Base-by-base conservation (phyloP, 1,139 yeast species). In the Nadsonia commutata region DNA sequence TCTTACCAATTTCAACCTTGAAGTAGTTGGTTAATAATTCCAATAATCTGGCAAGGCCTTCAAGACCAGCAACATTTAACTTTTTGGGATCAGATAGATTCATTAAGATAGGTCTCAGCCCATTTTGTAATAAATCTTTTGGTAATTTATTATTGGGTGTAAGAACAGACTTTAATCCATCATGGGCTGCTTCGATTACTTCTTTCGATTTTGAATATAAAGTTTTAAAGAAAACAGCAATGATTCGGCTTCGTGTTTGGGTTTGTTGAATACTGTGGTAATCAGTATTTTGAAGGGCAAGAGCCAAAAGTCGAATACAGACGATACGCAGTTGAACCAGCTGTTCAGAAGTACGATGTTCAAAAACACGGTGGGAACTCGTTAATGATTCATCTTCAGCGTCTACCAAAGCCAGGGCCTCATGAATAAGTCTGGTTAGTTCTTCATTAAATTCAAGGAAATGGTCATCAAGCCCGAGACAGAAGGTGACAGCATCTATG, bases 311-410 rank as follows among this genome's bases (percentile, higher is more conserved):
- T 50, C 76, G 76, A 46, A 93, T 85, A 58, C 98, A 90, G 6
- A 85, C 94, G 38, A 88, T 93, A 47, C 98, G 71, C 41, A 93
- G 65, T 52, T 83, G 86, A 16, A 85, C 78, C 46, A 93, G 67
- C 54, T 88, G 96, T 54, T 85, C 88, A 0, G 94, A 72, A 1
- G 96, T 88, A 46, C 88, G 73, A 56, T 86, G 78, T 54, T 93
- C 98, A 41, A 82, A 74, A 3, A 84, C 77, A 42, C 93, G 73
- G 55, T 83, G 93, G 0, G 85, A 84, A 52, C 86, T 83, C 1
- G 95, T 86, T 49, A 93, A 68, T 1, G 95, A 84, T 55, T 86
- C 95, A 59, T 93, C 99, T 49, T 93, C 98, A 0, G 98, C 98
- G 64, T 90, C 98, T 3, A 93, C 96, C 42, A 93, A 66, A 0